Conservation (phyloP, 805 yeast genomes). For the Metschnikowia rubicola region DNA sequence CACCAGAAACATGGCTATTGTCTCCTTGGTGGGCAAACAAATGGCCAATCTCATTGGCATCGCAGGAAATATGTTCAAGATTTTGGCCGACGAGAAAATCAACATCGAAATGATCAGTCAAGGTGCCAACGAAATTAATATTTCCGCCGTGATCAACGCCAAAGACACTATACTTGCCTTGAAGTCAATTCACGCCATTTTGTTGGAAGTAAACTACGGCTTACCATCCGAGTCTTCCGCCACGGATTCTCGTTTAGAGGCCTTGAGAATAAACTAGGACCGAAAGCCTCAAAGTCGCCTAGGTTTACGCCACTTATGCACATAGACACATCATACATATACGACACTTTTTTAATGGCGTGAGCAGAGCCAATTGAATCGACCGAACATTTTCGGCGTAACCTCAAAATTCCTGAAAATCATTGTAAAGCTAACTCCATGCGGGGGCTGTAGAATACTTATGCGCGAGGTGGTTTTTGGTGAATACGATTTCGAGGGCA, state of each 20-base stretch:
- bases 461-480: not conserved
- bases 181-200: constrained; percentile 74
- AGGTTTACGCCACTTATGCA: not conserved
- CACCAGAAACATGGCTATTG: constrained; percentile 82
- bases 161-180: constrained; percentile 81
- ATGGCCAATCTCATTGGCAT: constrained; percentile 96
- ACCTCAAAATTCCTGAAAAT: too few species aligned
- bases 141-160: constrained; percentile 89
- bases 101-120: constrained; percentile 98
- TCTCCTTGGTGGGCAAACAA: constrained; percentile 92
- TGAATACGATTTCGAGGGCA: not conserved
- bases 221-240: constrained; percentile 16
- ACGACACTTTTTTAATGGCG: too few species aligned
- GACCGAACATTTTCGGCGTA: too few species aligned
- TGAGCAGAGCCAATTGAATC: too few species aligned
- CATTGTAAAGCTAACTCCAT: too few species aligned
- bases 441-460: too few species aligned
- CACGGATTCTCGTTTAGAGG: constrained; percentile 16
- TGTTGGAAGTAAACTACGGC: constrained; percentile 49
- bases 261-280: constrained; percentile 11
- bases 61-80: constrained; percentile 95
- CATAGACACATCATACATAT: not conserved
- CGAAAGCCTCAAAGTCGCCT: not conserved
- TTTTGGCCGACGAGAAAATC: constrained; percentile 84
- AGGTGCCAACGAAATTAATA: constrained; percentile 97